Evolutionary conservation across 352 stramenopile genomes (phyloP).

Genomic region (Globisporangium polare): DNA sequence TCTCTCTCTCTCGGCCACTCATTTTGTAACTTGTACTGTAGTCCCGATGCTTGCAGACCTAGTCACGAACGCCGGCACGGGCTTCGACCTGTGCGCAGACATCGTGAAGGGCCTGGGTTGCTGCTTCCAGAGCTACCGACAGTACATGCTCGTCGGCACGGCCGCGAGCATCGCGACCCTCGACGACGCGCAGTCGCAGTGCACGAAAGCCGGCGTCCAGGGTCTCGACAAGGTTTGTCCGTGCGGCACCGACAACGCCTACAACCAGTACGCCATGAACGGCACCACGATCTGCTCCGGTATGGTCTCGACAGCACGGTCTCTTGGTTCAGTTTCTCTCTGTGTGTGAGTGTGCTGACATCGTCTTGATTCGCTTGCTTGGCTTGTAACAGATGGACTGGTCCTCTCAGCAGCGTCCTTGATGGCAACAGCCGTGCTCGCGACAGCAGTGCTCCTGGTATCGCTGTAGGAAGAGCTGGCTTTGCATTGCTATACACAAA

Average conservation of each 20-base stretch:
- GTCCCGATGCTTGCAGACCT: conserved; percentile 55
- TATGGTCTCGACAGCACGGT: conserved; percentile 8
- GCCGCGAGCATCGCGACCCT: conserved; percentile 39
- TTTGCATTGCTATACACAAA: neutral
- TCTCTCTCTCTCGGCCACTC: neutral
- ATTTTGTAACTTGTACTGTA: conserved; percentile 8
- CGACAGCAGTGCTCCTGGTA: neutral
- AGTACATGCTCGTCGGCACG: conserved; percentile 69
- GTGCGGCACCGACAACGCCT: conserved; percentile 36
- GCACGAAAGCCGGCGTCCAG: conserved; percentile 31
- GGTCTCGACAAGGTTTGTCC: conserved; percentile 45
- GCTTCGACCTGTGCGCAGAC: conserved; percentile 61
- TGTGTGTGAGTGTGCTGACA: neutral
- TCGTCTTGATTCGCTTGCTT: neutral
- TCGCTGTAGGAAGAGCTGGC: neutral
- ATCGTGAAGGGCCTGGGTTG: conserved; percentile 72
- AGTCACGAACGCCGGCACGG: conserved; percentile 40
- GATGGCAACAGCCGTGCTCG: neutral
- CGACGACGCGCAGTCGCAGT: conserved; percentile 46
- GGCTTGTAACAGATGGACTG: neutral
- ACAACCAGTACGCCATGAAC: conserved; percentile 53
- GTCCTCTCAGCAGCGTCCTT: neutral
- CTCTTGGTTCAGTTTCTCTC: neutral
- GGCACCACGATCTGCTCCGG: conserved; percentile 59
- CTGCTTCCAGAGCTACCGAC: conserved; percentile 81